Evolutionary conservation across 768 basidiomycete species (phyloP), one percentile per base, ranked within the genome.

Genomic region (Hebeloma cylindrosporum): DNA sequence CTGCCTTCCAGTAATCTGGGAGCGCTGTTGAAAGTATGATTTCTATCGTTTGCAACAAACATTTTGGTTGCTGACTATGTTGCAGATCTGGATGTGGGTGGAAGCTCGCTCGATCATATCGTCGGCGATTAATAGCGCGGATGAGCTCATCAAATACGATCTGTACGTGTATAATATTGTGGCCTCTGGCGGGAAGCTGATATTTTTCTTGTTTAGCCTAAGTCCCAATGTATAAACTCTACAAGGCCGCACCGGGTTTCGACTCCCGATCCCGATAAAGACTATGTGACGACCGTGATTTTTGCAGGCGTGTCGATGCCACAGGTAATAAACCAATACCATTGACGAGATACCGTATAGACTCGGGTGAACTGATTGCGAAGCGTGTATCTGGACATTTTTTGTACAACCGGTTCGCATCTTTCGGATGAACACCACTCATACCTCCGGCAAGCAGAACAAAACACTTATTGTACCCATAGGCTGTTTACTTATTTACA

Each of bases 51-150:
- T 38, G 31, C 9, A 9, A n/a, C 17, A 5, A 30, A 26, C 18
- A 14, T 17, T n/a, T 37, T 18, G 25, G 43, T 57, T 52, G 17
- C 50, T 41, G 21, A 45, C 22, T 32, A 53, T 36, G 39, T 36
- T 20, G 16, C 26, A 93, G 91, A 71, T 93, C 38, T 97, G 94
- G 95, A 75, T 97, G 21, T 91, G 84, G 82, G 71, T 95, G 29
- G 95, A 98, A 69, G 93, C 93, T 3, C 77, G 94, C 47, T 86
- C 90, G 47, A 73, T 98, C 45, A 92, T 88, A 5, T 80, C 85
- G 8, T 70, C 85, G 1, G 87, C 88, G 2, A 77, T 89, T 28
- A 75, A 84, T 42, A 83, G 92, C 51, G 80, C 85, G 9, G 95
- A 99, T 56, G 83, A 91, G 36, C 70, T 94, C 52, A 75, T 97